A percentile compares a stretch with the other conserved stretches of the same genome.
phyloP scores from a whole-genome alignment of 129 eudicot genomes.

The Ambrosia trifida region DNA sequence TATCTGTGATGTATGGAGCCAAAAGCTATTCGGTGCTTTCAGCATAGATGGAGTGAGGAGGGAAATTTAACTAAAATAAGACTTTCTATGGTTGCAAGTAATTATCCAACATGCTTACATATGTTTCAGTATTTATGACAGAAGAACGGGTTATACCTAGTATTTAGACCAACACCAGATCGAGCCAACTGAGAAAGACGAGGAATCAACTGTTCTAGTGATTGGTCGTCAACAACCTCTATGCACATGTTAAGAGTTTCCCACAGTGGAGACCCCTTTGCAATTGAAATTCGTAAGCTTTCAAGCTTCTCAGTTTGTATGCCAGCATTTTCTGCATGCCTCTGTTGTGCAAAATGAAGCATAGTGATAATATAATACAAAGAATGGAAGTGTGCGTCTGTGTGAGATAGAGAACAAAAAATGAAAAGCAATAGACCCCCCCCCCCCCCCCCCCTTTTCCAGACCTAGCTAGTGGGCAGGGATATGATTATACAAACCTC shows the following conservation, averaged over 20 bases:
- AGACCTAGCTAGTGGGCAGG: neutral
- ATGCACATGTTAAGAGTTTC: conserved; percentile 90
- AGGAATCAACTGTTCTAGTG: conserved; percentile 84
- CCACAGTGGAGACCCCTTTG: conserved; percentile 98
- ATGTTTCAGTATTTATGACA: neutral
- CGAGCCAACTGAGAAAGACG: conserved; percentile 89
- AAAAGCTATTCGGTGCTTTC: conserved; percentile 1
- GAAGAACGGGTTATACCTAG: conserved; percentile 50
- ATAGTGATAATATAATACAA: neutral
- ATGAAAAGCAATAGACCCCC: neutral
- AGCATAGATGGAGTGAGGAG: conserved; percentile 1
- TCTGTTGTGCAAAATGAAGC: conserved; percentile 34
- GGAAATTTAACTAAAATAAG: neutral
- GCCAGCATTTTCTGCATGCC: conserved; percentile 94
- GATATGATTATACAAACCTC: conserved; percentile 59
- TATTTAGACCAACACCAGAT: conserved; percentile 95
- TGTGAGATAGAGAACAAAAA: neutral
- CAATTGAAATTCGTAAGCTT: conserved; percentile 81
- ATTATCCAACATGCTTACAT: conserved; percentile 3
- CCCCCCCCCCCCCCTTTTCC: too few relatives aligned
- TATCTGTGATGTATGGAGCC: conserved; percentile 7
- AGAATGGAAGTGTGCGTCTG: neutral
- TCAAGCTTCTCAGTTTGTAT: conserved; percentile 96
- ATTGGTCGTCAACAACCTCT: conserved; percentile 69
- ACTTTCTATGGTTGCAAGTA: conserved; percentile 1